Percentiles rank a stretch among this genome's conserved stretches.
These are phyloP conservation scores for Hysterangium stoloniferum DNA, from an alignment of 768 basidiomycete species.

Conservation along the genomic window DNA sequence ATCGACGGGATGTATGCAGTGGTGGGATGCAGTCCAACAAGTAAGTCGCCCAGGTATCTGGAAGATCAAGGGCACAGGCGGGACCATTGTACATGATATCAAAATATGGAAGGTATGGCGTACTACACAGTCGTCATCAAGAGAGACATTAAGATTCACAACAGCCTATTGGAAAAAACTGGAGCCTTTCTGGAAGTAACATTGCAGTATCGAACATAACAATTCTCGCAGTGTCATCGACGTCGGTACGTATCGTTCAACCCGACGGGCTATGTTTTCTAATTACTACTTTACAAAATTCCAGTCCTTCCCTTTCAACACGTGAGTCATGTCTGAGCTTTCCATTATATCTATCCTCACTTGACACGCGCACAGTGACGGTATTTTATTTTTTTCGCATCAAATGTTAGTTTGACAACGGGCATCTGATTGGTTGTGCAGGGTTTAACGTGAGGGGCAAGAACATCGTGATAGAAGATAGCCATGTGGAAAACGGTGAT, in stretches of 20 bases:
- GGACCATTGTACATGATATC: constrained; percentile 49
- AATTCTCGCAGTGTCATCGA: constrained; percentile 41
- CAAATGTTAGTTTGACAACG: not conserved
- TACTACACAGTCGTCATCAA: not conserved
- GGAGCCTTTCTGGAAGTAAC: constrained; percentile 37
- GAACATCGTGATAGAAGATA: constrained; percentile 51
- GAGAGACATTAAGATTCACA: not conserved
- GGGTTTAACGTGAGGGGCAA: constrained; percentile 47
- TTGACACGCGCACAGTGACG: constrained; percentile 26
- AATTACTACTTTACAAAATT: constrained; percentile 16
- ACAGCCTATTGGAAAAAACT: constrained; percentile 54
- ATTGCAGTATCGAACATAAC: constrained; percentile 47
- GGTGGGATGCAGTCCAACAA: constrained; percentile 50
- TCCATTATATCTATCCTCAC: not conserved
- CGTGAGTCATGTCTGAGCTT: constrained; percentile 29
- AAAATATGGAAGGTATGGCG: constrained; percentile 32
- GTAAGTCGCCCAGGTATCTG: constrained; percentile 49
- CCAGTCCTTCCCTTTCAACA: constrained; percentile 55
- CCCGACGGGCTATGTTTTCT: constrained; percentile 1
- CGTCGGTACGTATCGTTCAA: constrained; percentile 11
- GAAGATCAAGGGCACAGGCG: constrained; percentile 44
- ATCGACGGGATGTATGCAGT: constrained; percentile 28
- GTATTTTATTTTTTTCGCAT: constrained; percentile 20
- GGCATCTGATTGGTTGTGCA: constrained; percentile 25
- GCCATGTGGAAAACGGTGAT: constrained; percentile 50